phyloP scores from a whole-genome alignment of 306 rosid species.

The Prosopis cineraria region DNA sequence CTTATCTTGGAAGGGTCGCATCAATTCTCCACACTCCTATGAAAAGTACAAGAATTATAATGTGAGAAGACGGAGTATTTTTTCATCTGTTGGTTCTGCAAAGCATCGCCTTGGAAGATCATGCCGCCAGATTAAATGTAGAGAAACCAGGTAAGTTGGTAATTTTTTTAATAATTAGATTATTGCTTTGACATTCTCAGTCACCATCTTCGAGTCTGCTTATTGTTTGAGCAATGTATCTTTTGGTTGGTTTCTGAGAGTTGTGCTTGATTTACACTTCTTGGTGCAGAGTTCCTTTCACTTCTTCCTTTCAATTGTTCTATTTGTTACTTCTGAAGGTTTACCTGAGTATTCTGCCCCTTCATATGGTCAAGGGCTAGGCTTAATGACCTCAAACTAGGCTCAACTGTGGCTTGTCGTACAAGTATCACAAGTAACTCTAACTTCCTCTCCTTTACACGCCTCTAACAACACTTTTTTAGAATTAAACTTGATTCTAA shows the following conservation, averaged over 20 bases:
- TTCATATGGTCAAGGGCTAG: background rate
- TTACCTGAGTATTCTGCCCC: background rate
- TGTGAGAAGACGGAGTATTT: slow-evolving; percentile 53
- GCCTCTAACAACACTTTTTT: background rate
- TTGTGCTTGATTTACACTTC: background rate
- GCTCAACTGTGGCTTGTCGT: background rate
- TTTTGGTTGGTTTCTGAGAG: background rate
- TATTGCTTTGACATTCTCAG: background rate
- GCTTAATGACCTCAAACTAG: background rate
- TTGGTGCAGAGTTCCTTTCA: background rate
- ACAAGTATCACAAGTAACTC: background rate
- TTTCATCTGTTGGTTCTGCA: slow-evolving; percentile 62
- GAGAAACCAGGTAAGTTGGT: slow-evolving; percentile 59
- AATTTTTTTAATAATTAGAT: background rate
- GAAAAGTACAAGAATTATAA: slow-evolving; percentile 60
- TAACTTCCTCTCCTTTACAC: background rate
- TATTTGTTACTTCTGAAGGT: background rate
- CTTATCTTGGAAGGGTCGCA: slow-evolving; percentile 95
- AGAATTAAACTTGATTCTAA: slow-evolving; percentile 21
- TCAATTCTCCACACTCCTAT: slow-evolving; percentile 49
- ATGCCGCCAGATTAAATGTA: slow-evolving; percentile 76
- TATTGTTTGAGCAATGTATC: slow-evolving; percentile 7
- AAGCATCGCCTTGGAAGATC: slow-evolving; percentile 76
- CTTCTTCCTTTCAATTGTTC: background rate
- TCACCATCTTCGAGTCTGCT: slow-evolving; percentile 6